A percentile compares a stretch with the other conserved stretches of the same genome.
These are phyloP conservation scores for Senna tora DNA, from an alignment of 306 rosid species.

Conservation along the genomic window DNA sequence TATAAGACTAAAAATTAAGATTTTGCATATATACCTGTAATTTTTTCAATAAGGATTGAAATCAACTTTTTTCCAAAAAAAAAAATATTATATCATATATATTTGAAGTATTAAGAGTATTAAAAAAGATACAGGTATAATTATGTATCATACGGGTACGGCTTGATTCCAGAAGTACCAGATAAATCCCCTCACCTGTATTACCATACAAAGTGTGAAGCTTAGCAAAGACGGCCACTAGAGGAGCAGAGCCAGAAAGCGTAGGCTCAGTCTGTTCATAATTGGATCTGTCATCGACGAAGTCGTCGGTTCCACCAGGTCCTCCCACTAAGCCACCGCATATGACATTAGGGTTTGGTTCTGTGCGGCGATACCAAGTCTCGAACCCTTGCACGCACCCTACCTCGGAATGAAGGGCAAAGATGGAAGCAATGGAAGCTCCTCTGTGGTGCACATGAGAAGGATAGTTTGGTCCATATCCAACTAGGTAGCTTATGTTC, in stretches of 20 bases:
- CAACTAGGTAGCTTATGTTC: slow-evolving; percentile 73
- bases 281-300: slow-evolving; percentile 68
- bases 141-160: no score
- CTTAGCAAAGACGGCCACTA: slow-evolving; percentile 78
- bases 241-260: slow-evolving; percentile 74
- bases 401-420: slow-evolving; percentile 43
- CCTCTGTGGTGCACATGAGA: slow-evolving; percentile 83
- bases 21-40: no score
- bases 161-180: no score
- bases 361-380: slow-evolving; percentile 58
- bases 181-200: slow-evolving; percentile 39
- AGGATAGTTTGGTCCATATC: slow-evolving; percentile 76
- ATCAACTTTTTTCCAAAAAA: no score
- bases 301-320: slow-evolving; percentile 66
- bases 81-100: no score
- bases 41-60: no score
- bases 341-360: slow-evolving; percentile 69
- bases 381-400: slow-evolving; percentile 86
- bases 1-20: no score
- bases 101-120: no score
- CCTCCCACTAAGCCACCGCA: slow-evolving; percentile 88
- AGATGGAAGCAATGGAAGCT: slow-evolving; percentile 69
- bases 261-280: slow-evolving; percentile 94
- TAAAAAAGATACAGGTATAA: no score
- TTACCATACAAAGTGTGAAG: slow-evolving; percentile 61